Evolutionary conservation across 2,329 filamentous ascomycete genomes (phyloP).

Genomic region (Drechmeria coniospora): DNA sequence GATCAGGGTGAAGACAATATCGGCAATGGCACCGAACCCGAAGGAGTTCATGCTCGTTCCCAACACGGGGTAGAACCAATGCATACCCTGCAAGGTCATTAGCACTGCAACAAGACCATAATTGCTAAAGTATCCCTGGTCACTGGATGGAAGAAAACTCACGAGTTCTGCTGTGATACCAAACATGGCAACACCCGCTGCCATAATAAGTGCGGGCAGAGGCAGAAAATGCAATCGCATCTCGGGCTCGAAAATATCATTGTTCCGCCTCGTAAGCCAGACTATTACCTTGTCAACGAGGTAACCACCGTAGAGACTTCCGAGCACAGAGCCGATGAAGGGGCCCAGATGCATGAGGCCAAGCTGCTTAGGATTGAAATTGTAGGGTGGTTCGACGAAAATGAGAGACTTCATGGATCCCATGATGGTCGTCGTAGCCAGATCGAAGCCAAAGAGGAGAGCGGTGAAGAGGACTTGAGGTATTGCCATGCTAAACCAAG

Average conservation of each 20-base stretch:
- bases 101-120: not conserved
- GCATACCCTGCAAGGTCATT: constrained; percentile 18
- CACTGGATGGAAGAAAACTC: constrained; percentile 4
- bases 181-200: constrained; percentile 23
- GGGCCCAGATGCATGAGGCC: constrained; percentile 15
- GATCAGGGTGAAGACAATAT: constrained; percentile 19
- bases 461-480: constrained; percentile 24
- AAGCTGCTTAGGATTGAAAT: constrained; percentile 10
- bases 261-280: constrained; percentile 20
- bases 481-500: constrained; percentile 3
- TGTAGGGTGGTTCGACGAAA: constrained; percentile 18
- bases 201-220: constrained; percentile 16
- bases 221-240: constrained; percentile 21
- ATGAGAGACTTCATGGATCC: constrained; percentile 16
- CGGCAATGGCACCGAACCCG: constrained; percentile 21
- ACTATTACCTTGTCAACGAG: constrained; percentile 23
- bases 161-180: constrained; percentile 19
- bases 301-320: constrained; percentile 21
- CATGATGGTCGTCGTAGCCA: constrained; percentile 19
- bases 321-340: constrained; percentile 23
- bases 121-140: not conserved
- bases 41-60: constrained; percentile 21
- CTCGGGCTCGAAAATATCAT: constrained; percentile 27
- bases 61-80: constrained; percentile 24
- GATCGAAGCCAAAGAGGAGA: constrained; percentile 20